Evolutionary conservation across 768 basidiomycete species (phyloP), one percentile per base, ranked within the genome.

Genomic region (Amyloporia xantha): DNA sequence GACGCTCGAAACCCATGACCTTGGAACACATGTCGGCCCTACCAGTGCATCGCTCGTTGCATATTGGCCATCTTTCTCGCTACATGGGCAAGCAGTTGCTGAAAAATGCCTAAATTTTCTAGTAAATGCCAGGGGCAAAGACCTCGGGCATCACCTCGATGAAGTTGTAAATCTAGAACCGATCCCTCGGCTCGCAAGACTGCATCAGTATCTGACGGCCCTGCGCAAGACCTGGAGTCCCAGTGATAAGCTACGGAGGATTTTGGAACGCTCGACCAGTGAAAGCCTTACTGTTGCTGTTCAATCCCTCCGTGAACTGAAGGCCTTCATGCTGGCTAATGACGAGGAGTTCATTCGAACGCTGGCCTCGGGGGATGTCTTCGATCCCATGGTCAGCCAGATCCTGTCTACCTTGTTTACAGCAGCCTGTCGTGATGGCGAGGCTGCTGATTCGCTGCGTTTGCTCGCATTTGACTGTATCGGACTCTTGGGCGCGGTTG

Each of bases 401-500:
- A 72, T 91, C 44, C 68, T 93, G 48, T 72, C 77, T 1, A 72
- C 76, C 2, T 67, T 98, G 3, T 75, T 94, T 46, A 63, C 73
- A 13, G 81, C 84, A 0, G 84, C 86, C 0, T 81, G 80, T 46
- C 78, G 90, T 7, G 92, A 95, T 54, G 83, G 82, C 1, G 90
- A 94, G 41, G 80, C 77, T 5, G 74, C 75, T 4, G 86, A 93
- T 38, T 60, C 72, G 1, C 59, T 92, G 7, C 81, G 82, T 15
- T 68, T 79, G 37, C 65, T 88, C 17, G 86, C 91, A 1, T 92
- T 85, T 60, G 90, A 96, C 61, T 96, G 91, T 61, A 81, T 98
- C 48, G 92, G 94, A 1, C 78, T 90, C 19, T 68, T 98, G 12
- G 96, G 96, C 5, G 96, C 96, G 2, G 76, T 94, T 15, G 96